Evolutionary conservation across 2,329 filamentous ascomycete species (phyloP), one percentile per base, ranked within the genome.

Genomic region (Xylariales sp.): DNA sequence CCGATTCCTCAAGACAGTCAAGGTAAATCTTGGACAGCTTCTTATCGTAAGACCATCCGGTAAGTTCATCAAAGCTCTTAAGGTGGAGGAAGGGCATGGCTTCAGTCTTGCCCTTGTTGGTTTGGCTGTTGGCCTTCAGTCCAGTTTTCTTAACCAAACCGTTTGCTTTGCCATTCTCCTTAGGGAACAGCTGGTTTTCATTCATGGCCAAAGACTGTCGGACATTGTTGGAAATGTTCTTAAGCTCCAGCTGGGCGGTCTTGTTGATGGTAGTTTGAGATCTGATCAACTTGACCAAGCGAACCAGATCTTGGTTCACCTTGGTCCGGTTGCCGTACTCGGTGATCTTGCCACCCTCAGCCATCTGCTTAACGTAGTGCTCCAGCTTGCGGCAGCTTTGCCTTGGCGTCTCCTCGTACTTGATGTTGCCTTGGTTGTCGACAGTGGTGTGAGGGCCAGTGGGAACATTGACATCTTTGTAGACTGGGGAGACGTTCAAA

Each of bases 41-140:
- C 78, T 97, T 98, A 80, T 88, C 97, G 73, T 97, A 98, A 58
- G 97, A 90, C 93, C 93, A 98, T 44, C 91, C 91, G 56, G 95
- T 85, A 45, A 90, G 80, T 38, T 87, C 82, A 67, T 87, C 82
- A 67, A 95, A 94, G 64, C 88, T 86, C 78, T 96, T 96, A 41
- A 98, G 73, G 62, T 98, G 93, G 37, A 98, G 70, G 81, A 98
- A 98, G 23, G 93, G 93, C 51, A 98, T 94, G 14, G 93, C 95
- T 70, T 97, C 91, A 40, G 94, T 83, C 72, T 95, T 96, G 63
- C 89, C 89, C 72, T 93, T 94, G 54, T 74, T 69, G 29, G 64
- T 63, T 37, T 74, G 67, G 43, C 71, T 76, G 49, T 73, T 75
- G 37, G 63, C 61, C 59, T 75, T 76, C 42, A 70, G 49, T 34